These are phyloP conservation scores for Cyclotella cryptica DNA, from an alignment of 108 stramenopile species.

Conservation along the genomic window DNA sequence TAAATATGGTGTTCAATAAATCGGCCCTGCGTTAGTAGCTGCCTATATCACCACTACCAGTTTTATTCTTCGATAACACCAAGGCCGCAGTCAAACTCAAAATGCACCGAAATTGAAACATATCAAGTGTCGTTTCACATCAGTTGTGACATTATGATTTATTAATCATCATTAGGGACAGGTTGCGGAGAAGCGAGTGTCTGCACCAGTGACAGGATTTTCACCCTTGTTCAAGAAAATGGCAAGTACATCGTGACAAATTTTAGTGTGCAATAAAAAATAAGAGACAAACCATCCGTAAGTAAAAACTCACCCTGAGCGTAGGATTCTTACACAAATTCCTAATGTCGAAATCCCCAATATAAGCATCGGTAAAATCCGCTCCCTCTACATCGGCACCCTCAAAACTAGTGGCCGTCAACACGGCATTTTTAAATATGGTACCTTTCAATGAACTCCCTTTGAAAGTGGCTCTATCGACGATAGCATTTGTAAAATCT, in stretches of 20 bases:
- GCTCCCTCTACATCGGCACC: constrained; percentile 91
- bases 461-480: constrained; percentile 91
- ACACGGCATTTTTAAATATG: constrained; percentile 93
- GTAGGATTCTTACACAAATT: constrained; percentile 96
- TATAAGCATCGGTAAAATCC: constrained; percentile 92
- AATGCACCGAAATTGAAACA: too few relatives aligned
- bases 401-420: constrained; percentile 93
- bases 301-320: constrained; percentile 52
- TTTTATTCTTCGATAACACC: too few relatives aligned
- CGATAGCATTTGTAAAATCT: constrained; percentile 96
- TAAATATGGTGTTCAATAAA: too few relatives aligned
- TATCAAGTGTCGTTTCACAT: too few relatives aligned
- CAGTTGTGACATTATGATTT: too few relatives aligned
- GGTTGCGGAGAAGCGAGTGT: constrained; percentile 66
- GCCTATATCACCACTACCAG: too few relatives aligned
- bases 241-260: neutral
- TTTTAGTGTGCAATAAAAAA: neutral
- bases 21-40: too few relatives aligned
- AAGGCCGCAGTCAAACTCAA: too few relatives aligned
- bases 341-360: constrained; percentile 92
- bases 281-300: neutral
- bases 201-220: constrained; percentile 88
- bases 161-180: neutral
- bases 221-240: constrained; percentile 64
- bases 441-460: constrained; percentile 81